A percentile compares a stretch with the other conserved stretches of the same genome.
phyloP scores from a whole-genome alignment of 768 basidiomycete species.

The Auricularia sp. region DNA sequence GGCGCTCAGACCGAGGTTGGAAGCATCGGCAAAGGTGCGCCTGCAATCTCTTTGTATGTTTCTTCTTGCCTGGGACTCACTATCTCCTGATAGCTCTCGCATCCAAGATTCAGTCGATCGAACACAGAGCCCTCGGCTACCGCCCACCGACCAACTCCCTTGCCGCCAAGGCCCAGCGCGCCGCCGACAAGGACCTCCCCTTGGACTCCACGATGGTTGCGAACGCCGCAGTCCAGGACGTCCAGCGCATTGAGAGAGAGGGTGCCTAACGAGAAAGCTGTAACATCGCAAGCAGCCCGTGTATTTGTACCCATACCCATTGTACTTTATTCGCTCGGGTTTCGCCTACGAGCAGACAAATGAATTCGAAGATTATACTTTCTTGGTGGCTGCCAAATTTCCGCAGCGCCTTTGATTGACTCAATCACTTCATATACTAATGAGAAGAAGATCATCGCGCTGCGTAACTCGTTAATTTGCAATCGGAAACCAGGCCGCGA shows the following conservation, averaged over 20 bases:
- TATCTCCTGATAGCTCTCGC: background rate
- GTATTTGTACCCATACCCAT: too few relatives aligned
- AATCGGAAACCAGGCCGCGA: too few relatives aligned
- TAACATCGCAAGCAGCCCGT: too few relatives aligned
- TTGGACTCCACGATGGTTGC: background rate
- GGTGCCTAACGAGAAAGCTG: too few relatives aligned
- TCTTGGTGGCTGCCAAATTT: too few relatives aligned
- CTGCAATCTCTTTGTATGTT: background rate
- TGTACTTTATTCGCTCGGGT: too few relatives aligned
- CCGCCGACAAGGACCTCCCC: background rate
- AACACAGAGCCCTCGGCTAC: slow-evolving; percentile 8
- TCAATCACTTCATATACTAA: too few relatives aligned
- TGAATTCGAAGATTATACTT: too few relatives aligned
- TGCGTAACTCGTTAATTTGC: too few relatives aligned
- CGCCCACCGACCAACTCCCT: slow-evolving; percentile 13
- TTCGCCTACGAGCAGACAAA: too few relatives aligned
- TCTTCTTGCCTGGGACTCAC: background rate
- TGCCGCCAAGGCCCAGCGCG: slow-evolving; percentile 13
- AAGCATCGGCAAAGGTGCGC: background rate
- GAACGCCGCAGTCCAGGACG: background rate
- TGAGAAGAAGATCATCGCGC: too few relatives aligned
- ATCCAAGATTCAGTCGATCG: background rate
- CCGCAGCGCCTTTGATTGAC: too few relatives aligned
- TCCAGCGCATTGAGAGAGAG: background rate
- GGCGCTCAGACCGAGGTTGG: background rate